Conservation (phyloP, 2,329 filamentous ascomycete genomes). For the Beauveria sp. region DNA sequence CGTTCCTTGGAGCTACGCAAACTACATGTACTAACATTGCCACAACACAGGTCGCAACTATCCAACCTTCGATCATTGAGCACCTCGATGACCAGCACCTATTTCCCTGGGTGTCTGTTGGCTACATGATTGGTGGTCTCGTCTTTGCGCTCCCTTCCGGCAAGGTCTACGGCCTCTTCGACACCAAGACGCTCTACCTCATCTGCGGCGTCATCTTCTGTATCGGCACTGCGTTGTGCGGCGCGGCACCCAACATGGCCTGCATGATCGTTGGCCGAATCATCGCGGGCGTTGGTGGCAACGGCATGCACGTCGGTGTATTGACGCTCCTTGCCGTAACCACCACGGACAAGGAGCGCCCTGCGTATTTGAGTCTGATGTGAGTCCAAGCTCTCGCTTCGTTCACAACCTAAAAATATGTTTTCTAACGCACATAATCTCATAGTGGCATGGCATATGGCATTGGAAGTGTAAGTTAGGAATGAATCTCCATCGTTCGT, state of each 20-base stretch:
- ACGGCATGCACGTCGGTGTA: conserved; percentile 29
- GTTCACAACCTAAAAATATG: too few species aligned
- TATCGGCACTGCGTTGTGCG: conserved; percentile 26
- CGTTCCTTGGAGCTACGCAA: too few species aligned
- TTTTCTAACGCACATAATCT: too few species aligned
- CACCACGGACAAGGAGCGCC: conserved; percentile 19
- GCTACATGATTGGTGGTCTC: conserved; percentile 8
- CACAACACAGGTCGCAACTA: conserved; percentile 27
- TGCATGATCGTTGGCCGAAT: conserved; percentile 38
- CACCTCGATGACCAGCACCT: conserved; percentile 24
- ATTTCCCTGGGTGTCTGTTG: conserved; percentile 25
- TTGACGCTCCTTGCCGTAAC: conserved; percentile 19
- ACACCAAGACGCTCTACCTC: conserved; percentile 32
- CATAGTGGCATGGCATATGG: too few species aligned
- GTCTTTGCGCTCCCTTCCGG: conserved; percentile 32
- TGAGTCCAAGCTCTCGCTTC: too few species aligned
- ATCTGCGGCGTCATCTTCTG: conserved; percentile 17
- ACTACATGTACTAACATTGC: too few species aligned
- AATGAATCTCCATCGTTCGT: too few species aligned
- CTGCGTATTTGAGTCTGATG: conserved; percentile 16
- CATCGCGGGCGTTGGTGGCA: conserved; percentile 33
- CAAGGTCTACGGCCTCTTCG: conserved; percentile 33
- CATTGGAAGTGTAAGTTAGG: too few species aligned
- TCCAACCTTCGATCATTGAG: conserved; percentile 35
- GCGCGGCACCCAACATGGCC: conserved; percentile 31